Evolutionary conservation across 1,284 basidiomycete species (phyloP).

Genomic region (Termitomyces sp.): DNA sequence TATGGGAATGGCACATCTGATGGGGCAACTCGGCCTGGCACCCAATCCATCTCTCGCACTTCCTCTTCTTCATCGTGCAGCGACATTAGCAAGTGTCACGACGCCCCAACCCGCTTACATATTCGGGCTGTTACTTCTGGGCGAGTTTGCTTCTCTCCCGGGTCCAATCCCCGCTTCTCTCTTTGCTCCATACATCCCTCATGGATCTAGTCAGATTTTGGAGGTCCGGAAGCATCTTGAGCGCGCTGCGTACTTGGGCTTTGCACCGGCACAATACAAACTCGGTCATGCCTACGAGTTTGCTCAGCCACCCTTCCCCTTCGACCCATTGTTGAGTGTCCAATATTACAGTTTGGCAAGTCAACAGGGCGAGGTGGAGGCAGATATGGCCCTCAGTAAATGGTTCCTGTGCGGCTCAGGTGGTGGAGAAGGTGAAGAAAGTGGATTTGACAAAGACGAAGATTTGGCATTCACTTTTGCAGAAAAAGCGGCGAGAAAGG

Average conservation of each 20-base stretch:
- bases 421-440: constrained; percentile 45
- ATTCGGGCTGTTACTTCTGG: constrained; percentile 78
- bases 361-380: constrained; percentile 83
- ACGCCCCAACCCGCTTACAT: constrained; percentile 86
- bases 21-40: constrained; percentile 77
- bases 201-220: constrained; percentile 34
- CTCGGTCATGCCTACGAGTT: constrained; percentile 91
- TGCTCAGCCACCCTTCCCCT: constrained; percentile 79
- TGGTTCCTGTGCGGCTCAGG: constrained; percentile 87
- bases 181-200: constrained; percentile 49
- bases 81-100: constrained; percentile 68
- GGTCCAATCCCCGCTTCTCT: constrained; percentile 51
- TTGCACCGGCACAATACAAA: constrained; percentile 90
- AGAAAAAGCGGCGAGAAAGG: constrained; percentile 82
- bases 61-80: constrained; percentile 72
- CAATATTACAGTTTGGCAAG: constrained; percentile 89
- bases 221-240: constrained; percentile 65
- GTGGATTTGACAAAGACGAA: constrained; percentile 85
- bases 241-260: constrained; percentile 81
- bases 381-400: constrained; percentile 93
- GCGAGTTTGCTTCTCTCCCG: constrained; percentile 65
- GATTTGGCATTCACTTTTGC: constrained; percentile 84
- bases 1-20: constrained; percentile 85
- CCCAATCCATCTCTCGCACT: constrained; percentile 57
- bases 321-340: constrained; percentile 86